Evolutionary conservation across 1,284 basidiomycete genomes (phyloP).

Genomic region (Melampsora americana): DNA sequence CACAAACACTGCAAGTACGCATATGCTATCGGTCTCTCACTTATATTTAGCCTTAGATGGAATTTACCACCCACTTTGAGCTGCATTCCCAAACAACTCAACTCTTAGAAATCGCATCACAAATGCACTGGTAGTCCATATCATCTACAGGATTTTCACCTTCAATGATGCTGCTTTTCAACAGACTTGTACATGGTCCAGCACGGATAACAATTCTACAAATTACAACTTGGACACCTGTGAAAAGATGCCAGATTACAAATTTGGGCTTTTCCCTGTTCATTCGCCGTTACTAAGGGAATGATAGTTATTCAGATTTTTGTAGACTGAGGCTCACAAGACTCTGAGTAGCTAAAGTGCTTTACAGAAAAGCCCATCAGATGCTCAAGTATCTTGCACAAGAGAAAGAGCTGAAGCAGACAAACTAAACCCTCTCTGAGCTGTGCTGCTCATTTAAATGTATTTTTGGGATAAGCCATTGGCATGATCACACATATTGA

Average conservation of each 20-base stretch:
- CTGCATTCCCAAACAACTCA: slow-evolving; percentile 68
- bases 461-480: no score
- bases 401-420: no score
- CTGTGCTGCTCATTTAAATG: no score
- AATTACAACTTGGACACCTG: slow-evolving; percentile 61
- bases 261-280: slow-evolving; percentile 64
- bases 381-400: no score
- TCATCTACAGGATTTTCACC: slow-evolving; percentile 65
- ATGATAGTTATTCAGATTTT: slow-evolving; percentile 66
- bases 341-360: no score
- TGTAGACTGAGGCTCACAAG: no score
- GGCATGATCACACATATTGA: no score
- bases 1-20: no score
- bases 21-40: slow-evolving; percentile 66
- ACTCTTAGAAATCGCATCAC: slow-evolving; percentile 64
- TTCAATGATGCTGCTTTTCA: slow-evolving; percentile 63
- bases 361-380: no score
- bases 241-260: slow-evolving; percentile 60
- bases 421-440: no score
- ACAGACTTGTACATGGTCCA: slow-evolving; percentile 62
- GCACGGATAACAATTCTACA: slow-evolving; percentile 61
- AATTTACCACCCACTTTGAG: slow-evolving; percentile 66
- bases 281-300: slow-evolving; percentile 64
- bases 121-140: slow-evolving; percentile 59
- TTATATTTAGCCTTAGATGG: slow-evolving; percentile 67